Percentiles rank a stretch among this genome's conserved stretches.
These are phyloP conservation scores for Alectoria sarmentosa DNA, from an alignment of 495 filamentous ascomycete genomes.

Conservation along the genomic window DNA sequence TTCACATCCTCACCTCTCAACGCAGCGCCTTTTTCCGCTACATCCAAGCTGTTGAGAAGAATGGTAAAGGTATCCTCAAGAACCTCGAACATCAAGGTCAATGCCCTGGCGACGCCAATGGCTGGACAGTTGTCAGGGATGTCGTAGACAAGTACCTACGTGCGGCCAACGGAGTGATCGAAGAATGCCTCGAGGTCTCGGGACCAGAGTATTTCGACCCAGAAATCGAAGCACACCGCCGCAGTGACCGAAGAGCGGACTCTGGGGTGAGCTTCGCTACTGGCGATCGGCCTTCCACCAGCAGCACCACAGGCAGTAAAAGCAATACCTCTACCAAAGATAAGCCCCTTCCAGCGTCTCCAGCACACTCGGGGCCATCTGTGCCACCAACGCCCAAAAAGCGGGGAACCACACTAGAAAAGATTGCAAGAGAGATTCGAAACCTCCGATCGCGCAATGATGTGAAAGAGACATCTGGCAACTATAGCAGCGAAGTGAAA, in stretches of 20 bases:
- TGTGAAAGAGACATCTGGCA: slow-evolving; percentile 22
- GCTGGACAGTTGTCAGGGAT: slow-evolving; percentile 50
- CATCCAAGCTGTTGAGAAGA: slow-evolving; percentile 53
- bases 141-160: slow-evolving; percentile 55
- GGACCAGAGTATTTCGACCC: slow-evolving; percentile 41
- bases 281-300: slow-evolving; percentile 33
- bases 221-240: slow-evolving; percentile 29
- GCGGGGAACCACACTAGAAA: slow-evolving; percentile 48
- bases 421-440: slow-evolving; percentile 50
- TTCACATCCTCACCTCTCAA: slow-evolving; percentile 47
- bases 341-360: slow-evolving; percentile 41
- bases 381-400: slow-evolving; percentile 32
- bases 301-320: slow-evolving; percentile 29
- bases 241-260: slow-evolving; percentile 50
- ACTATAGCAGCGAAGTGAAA: slow-evolving; percentile 15
- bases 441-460: slow-evolving; percentile 36
- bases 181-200: slow-evolving; percentile 48
- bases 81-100: slow-evolving; percentile 49
- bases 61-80: slow-evolving; percentile 49
- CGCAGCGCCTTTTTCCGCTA: slow-evolving; percentile 61
- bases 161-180: slow-evolving; percentile 52
- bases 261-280: slow-evolving; percentile 56
- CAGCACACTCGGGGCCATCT: slow-evolving; percentile 23
- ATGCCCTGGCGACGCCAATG: slow-evolving; percentile 42
- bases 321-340: slow-evolving; percentile 25